These are phyloP conservation scores for Fusarium aywerte DNA, from an alignment of 2,329 filamentous ascomycete genomes.

Conservation along the genomic window DNA sequence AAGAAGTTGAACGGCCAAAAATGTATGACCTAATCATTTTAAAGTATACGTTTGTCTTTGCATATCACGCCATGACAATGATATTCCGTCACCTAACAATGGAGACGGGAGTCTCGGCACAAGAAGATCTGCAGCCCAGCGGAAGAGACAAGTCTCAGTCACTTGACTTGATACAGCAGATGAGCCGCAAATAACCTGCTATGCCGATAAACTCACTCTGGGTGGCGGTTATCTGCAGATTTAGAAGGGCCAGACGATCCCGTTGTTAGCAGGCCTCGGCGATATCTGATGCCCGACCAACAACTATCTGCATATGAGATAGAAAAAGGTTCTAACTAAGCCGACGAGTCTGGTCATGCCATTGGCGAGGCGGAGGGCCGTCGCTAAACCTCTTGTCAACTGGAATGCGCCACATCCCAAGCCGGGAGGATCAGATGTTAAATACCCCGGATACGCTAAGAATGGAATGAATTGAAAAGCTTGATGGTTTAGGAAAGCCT, in stretches of 20 bases:
- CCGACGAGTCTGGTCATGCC: rapidly evolving
- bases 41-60: neutral
- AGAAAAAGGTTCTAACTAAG: neutral
- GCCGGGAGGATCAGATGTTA: conserved; percentile 6
- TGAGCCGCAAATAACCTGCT: neutral
- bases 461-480: neutral
- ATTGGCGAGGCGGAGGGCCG: neutral
- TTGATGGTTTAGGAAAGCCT: neutral
- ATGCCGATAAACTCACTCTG: neutral
- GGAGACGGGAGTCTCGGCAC: neutral
- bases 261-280: neutral
- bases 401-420: conserved; percentile 18
- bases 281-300: neutral
- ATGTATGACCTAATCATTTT: neutral
- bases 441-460: neutral
- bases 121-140: neutral
- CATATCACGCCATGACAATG: neutral
- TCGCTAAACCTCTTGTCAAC: neutral
- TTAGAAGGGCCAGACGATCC: neutral
- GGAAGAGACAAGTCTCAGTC: neutral
- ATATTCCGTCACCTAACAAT: neutral
- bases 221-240: neutral
- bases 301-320: neutral
- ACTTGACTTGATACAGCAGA: neutral
- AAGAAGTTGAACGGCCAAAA: neutral